Base-by-base conservation (phyloP, 2,329 filamentous ascomycete genomes). In the Cryphonectria parasitica region DNA sequence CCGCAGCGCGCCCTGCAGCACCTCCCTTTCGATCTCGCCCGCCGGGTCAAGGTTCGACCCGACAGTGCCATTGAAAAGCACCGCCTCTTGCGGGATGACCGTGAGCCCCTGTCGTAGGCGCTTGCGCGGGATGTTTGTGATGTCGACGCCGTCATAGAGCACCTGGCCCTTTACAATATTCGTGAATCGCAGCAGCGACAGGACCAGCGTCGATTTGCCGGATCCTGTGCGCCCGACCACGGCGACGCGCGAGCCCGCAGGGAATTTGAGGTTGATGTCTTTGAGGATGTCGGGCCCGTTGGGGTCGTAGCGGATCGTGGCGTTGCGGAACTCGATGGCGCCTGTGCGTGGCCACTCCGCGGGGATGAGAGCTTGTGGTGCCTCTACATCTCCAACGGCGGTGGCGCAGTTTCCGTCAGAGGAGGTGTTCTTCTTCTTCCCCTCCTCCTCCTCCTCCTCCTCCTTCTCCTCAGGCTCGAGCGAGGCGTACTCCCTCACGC, bases 141-240 rank as follows among this genome's bases (percentile, higher is more conserved):
- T 78, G 65, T 82, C 77, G 5, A 80, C 73, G 25, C 80, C 80
- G 66, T 82, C 80, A 68, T 80, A 78, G 1, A 74, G 75, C 34
- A 83, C 76, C 1, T 73, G 70, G 2, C 81, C 81, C 0, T 71
- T 71, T 5, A 77, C 75, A 10, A 82, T 68, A 68, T 80, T 64
- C 10, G 79, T 80, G 64, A 81, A 81, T 15, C 80, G 77, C 10
- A 82, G 74, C 8, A 82, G 76, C 10, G 79, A 79, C 10, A 81
- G 72, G 22, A 75, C 74, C 31, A 77, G 73, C 0, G 90, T 92
- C 19, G 86, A 90, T 77, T 93, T 93, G 1, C 91, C 91, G 19
- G 88, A 90, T 0, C 89, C 86, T 0, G 90, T 92, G 8, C 90
- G 87, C 2, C 91, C 90, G 10, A 91, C 88, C 19, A 93, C 82